Percentiles rank a stretch among this genome's conserved stretches.
Conservation (phyloP, 2,329 filamentous ascomycete genomes). For the Penicillium palitans region DNA sequence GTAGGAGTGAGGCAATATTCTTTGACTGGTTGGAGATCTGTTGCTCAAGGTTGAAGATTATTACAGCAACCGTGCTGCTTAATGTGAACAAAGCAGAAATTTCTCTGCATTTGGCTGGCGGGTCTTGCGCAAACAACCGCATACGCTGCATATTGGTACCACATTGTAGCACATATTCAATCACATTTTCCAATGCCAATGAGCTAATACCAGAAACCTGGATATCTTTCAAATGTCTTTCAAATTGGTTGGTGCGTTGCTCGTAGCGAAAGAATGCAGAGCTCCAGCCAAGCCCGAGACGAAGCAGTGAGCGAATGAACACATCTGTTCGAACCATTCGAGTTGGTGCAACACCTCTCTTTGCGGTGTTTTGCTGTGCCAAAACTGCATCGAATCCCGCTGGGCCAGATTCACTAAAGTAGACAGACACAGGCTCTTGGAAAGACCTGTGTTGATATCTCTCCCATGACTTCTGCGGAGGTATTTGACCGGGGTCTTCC, state of each 20-base stretch:
- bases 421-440: slow-evolving; percentile 38
- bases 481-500: slow-evolving; percentile 10
- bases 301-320: slow-evolving; percentile 43
- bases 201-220: slow-evolving; percentile 54
- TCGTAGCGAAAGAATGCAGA: slow-evolving; percentile 48
- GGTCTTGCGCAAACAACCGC: slow-evolving; percentile 37
- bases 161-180: slow-evolving; percentile 35
- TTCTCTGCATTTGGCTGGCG: slow-evolving; percentile 27
- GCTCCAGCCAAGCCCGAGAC: slow-evolving; percentile 46
- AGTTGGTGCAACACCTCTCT: slow-evolving; percentile 24
- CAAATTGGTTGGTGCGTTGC: slow-evolving; percentile 36
- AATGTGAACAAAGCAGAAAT: slow-evolving; percentile 39
- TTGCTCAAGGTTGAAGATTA: slow-evolving; percentile 41
- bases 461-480: slow-evolving; percentile 44
- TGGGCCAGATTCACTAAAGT: slow-evolving; percentile 47
- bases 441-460: slow-evolving; percentile 36
- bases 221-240: slow-evolving; percentile 45
- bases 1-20: slow-evolving; percentile 35
- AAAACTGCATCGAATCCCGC: slow-evolving; percentile 44
- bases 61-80: slow-evolving; percentile 34
- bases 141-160: slow-evolving; percentile 41
- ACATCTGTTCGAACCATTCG: slow-evolving; percentile 39
- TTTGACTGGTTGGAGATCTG: slow-evolving; percentile 32
- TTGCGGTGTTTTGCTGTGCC: slow-evolving; percentile 26
- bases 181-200: slow-evolving; percentile 38